Evolutionary conservation across 2,329 filamentous ascomycete species (phyloP).

Genomic region (Celoporthe dispersa): DNA sequence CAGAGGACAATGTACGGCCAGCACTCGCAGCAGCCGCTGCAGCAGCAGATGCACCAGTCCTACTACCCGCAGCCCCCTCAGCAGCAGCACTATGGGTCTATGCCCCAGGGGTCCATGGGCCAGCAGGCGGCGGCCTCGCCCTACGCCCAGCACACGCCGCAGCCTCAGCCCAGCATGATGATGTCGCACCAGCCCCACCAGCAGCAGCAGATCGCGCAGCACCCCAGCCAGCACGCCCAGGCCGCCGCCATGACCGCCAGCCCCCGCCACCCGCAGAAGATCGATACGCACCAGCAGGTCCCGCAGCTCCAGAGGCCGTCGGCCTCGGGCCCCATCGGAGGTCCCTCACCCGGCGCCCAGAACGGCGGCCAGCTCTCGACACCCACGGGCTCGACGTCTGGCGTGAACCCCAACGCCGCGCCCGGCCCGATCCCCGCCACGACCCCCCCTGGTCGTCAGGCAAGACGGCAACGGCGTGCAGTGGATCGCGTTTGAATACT

Average conservation of each 20-base stretch:
- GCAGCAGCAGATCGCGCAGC: constrained; percentile 60
- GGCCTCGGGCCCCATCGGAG: constrained; percentile 51
- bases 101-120: constrained; percentile 60
- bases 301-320: constrained; percentile 62
- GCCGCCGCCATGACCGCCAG: constrained; percentile 61
- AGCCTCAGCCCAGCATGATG: constrained; percentile 68
- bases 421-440: constrained; percentile 97
- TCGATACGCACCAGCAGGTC: constrained; percentile 62
- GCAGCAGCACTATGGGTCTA: constrained; percentile 63
- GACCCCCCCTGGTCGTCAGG: constrained; percentile 87
- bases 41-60: constrained; percentile 64
- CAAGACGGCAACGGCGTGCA: constrained; percentile 97
- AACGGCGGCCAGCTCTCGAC: constrained; percentile 38
- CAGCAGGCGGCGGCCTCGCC: constrained; percentile 51
- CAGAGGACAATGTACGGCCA: constrained; percentile 86
- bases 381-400: constrained; percentile 52
- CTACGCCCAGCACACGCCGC: constrained; percentile 67
- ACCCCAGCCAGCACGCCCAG: constrained; percentile 60
- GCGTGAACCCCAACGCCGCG: constrained; percentile 85
- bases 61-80: constrained; percentile 68
- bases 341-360: constrained; percentile 28
- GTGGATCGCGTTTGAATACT: constrained; percentile 99
- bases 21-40: constrained; percentile 72
- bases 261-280: constrained; percentile 61
- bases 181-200: constrained; percentile 64